Percentiles rank a stretch among this genome's conserved stretches.
Evolutionary conservation across 2,329 filamentous ascomycete genomes (phyloP).

Genomic region (Lanzia echinophila): DNA sequence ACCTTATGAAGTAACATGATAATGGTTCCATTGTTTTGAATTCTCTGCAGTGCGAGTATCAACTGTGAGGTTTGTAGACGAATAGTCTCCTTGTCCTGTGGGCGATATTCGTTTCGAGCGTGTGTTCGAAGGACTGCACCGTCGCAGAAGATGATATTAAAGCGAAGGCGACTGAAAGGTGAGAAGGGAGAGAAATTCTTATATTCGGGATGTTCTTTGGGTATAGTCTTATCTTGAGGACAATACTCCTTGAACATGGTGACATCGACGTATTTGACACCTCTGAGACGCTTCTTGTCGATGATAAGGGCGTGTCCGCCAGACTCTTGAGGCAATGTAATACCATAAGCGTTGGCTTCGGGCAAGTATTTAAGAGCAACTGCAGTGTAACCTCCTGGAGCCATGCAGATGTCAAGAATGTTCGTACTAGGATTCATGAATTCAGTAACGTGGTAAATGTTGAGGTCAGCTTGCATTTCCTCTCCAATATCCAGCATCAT

Average conservation of each 20-base stretch:
- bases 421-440: constrained; percentile 5
- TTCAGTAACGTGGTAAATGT: not conserved
- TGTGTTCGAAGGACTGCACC: constrained; percentile 23
- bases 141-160: constrained; percentile 26
- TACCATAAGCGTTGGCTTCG: constrained; percentile 12
- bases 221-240: constrained; percentile 11
- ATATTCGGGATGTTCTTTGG: constrained; percentile 13
- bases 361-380: constrained; percentile 10
- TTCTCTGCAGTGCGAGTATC: constrained; percentile 21
- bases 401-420: constrained; percentile 26
- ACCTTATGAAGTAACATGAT: constrained; percentile 24
- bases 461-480: constrained; percentile 31
- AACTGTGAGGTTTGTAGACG: constrained; percentile 20
- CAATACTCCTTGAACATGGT: constrained; percentile 20
- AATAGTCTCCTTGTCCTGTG: constrained; percentile 12
- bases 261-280: constrained; percentile 12
- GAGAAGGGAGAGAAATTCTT: constrained; percentile 12
- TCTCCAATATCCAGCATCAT: constrained; percentile 39
- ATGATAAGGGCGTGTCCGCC: constrained; percentile 21
- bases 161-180: constrained; percentile 19
- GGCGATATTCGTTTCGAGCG: constrained; percentile 16
- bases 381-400: constrained; percentile 18
- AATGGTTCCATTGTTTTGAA: constrained; percentile 17
- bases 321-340: constrained; percentile 16
- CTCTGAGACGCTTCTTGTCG: not conserved